Evolutionary conservation across 2,329 filamentous ascomycete species (phyloP).

Genomic region (Aspergillus sp.): DNA sequence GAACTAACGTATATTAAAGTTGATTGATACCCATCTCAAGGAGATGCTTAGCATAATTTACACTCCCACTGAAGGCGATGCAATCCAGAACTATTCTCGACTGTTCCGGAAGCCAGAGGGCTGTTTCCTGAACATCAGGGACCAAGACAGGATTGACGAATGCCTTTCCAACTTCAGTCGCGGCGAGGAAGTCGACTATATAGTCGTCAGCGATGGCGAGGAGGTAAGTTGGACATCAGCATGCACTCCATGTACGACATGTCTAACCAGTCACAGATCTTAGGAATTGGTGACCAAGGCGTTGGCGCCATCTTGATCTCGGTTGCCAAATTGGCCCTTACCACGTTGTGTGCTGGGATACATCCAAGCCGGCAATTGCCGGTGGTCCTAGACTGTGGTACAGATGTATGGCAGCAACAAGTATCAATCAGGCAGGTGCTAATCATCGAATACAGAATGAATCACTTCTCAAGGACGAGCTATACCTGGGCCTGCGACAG

Average conservation of each 20-base stretch:
- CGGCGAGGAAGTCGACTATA: constrained; percentile 78
- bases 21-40: constrained; percentile 74
- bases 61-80: constrained; percentile 85
- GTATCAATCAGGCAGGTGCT: constrained; percentile 6
- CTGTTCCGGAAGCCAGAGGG: constrained; percentile 78
- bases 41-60: constrained; percentile 93
- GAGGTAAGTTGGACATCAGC: constrained; percentile 35
- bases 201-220: constrained; percentile 75
- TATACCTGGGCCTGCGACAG: constrained; percentile 75
- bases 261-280: constrained; percentile 56
- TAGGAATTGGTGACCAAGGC: constrained; percentile 88
- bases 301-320: constrained; percentile 83
- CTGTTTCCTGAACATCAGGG: constrained; percentile 74
- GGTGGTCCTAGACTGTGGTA: constrained; percentile 83
- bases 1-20: constrained; percentile 43
- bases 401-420: constrained; percentile 54
- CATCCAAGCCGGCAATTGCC: constrained; percentile 77
- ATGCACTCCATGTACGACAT: no score
- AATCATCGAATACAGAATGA: constrained; percentile 56
- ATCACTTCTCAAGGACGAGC: constrained; percentile 68
- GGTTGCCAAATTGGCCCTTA: constrained; percentile 77
- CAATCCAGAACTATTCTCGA: constrained; percentile 79
- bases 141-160: constrained; percentile 65
- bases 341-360: constrained; percentile 83
- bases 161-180: constrained; percentile 68